A percentile compares a stretch with the other conserved stretches of the same genome.
phyloP scores from a whole-genome alignment of 2,329 filamentous ascomycete genomes.

The Colletotrichum spaethianum region DNA sequence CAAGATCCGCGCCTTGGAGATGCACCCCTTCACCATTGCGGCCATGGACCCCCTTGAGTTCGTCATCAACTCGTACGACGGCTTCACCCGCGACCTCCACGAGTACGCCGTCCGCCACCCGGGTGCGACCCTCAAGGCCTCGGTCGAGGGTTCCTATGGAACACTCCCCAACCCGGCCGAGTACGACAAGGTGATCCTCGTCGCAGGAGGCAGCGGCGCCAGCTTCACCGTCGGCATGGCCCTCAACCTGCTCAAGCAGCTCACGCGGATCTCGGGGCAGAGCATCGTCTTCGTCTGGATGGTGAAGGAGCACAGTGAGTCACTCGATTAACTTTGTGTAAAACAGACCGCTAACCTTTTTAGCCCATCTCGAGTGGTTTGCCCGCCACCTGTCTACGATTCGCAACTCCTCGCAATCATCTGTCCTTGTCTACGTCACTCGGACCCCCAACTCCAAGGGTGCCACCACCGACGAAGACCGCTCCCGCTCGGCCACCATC shows the following conservation, averaged over 20 bases:
- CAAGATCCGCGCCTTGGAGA: conserved; percentile 67
- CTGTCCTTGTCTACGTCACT: conserved; percentile 54
- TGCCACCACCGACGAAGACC: neutral
- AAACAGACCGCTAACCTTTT: conserved; percentile 24
- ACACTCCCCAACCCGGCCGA: conserved; percentile 60
- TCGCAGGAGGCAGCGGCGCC: conserved; percentile 66
- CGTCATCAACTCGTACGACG: conserved; percentile 69
- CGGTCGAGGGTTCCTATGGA: conserved; percentile 69
- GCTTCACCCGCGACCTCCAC: conserved; percentile 67
- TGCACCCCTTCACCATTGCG: conserved; percentile 76
- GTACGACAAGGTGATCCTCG: conserved; percentile 45
- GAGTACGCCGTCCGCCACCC: conserved; percentile 59
- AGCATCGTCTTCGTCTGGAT: conserved; percentile 58
- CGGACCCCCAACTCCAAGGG: neutral
- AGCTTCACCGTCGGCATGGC: conserved; percentile 65
- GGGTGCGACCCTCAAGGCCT: conserved; percentile 59
- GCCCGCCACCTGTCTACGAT: conserved; percentile 52
- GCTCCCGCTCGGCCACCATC: conserved; percentile 17
- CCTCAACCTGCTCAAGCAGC: conserved; percentile 52
- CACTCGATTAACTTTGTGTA: neutral
- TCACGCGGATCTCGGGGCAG: conserved; percentile 42
- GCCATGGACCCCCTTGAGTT: conserved; percentile 68
- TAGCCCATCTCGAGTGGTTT: conserved; percentile 57
- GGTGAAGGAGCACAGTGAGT: conserved; percentile 54
- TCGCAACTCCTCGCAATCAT: conserved; percentile 48